Evolutionary conservation across 352 stramenopile genomes (phyloP), one percentile per base, ranked within the genome.

Genomic region (Phytopythium boreale): DNA sequence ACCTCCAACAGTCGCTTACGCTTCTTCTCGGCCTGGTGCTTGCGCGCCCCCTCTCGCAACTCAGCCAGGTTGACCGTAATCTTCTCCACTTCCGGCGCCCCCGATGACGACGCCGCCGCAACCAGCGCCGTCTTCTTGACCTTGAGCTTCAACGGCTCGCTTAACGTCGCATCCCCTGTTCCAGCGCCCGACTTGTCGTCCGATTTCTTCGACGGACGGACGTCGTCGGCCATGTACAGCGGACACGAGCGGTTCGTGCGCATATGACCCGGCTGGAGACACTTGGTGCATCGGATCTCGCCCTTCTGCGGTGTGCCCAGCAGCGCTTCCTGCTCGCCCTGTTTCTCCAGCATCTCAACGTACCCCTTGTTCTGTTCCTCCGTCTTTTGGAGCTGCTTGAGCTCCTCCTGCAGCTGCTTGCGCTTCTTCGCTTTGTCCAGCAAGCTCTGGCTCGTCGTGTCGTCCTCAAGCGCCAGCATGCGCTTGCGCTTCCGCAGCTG

Each of bases 301-400:
- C 77, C 79, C 68, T 90, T 92, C 60, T 77, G 68, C 0, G 70
- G 68, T 9, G 76, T 76, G 2, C 76, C 79, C 17, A 26, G 61
- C 24, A 61, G 26, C 29, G 69, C 69, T n/a, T 36, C 64, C n/a
- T 74, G 69, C 49, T 94, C 82, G 31, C 82, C 80, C 43, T 82
- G 73, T 37, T 91, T 89, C 62, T 93, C 76, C 20, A 95, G 78
- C 79, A 92, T 88, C 70, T 92, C 84, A 34, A 90, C 76, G 47
- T 95, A 95, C 10, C 84, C 84, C 61, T 86, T 89, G 68, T 92
- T 95, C 29, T 91, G 80, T 43, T 82, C 80, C 66, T 95, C 83
- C 1, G 84, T 95, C 59, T 87, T 90, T 62, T 90, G 70, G 11
- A 93, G 67, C 59, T 92, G 83, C 66, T 93, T 95, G n/a, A 95